A percentile compares a stretch with the other conserved stretches of the same genome.
These are phyloP conservation scores for Colletotrichum lini DNA, from an alignment of 2,329 filamentous ascomycete species.

Conservation along the genomic window DNA sequence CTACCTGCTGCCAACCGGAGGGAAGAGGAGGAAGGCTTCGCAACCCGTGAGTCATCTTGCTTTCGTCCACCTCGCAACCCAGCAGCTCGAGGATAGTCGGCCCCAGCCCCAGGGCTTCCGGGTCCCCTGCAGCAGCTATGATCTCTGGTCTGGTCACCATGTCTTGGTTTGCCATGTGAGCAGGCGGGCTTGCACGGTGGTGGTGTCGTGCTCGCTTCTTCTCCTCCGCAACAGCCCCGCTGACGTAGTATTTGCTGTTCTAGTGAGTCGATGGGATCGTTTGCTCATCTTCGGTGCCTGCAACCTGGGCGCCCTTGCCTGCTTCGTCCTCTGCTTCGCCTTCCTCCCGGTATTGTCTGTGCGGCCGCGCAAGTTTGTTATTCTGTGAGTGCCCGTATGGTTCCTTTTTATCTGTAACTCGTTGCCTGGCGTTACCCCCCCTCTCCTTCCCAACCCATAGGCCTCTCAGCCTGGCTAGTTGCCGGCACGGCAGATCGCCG, in stretches of 20 bases:
- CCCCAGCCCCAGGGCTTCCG: conserved; percentile 51
- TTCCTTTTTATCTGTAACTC: conserved; percentile 37
- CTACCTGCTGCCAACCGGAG: conserved; percentile 86
- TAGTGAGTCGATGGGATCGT: conserved; percentile 98
- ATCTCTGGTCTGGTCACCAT: conserved; percentile 58
- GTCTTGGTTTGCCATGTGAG: conserved; percentile 55
- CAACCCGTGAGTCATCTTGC: conserved; percentile 82
- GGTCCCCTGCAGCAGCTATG: conserved; percentile 62
- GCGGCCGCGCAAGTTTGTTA: conserved; percentile 93
- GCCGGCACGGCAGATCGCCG: conserved; percentile 34
- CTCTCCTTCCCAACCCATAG: conserved; percentile 1
- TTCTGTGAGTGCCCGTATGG: conserved; percentile 80
- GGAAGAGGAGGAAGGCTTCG: conserved; percentile 96
- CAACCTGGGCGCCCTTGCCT: conserved; percentile 89
- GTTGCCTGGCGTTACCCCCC: not conserved
- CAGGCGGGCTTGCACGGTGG: conserved; percentile 32
- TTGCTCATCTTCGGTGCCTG: conserved; percentile 92
- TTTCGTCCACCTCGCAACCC: conserved; percentile 42
- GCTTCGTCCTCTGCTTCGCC: conserved; percentile 94
- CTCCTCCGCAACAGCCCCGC: conserved; percentile 47
- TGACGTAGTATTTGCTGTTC: conserved; percentile 48
- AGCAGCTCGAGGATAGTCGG: conserved; percentile 43
- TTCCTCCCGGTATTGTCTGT: conserved; percentile 87
- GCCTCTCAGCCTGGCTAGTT: conserved; percentile 14
- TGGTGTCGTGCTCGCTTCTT: conserved; percentile 45